phyloP scores from a whole-genome alignment of 2,329 filamentous ascomycete species.

The Volutella citrinella region DNA sequence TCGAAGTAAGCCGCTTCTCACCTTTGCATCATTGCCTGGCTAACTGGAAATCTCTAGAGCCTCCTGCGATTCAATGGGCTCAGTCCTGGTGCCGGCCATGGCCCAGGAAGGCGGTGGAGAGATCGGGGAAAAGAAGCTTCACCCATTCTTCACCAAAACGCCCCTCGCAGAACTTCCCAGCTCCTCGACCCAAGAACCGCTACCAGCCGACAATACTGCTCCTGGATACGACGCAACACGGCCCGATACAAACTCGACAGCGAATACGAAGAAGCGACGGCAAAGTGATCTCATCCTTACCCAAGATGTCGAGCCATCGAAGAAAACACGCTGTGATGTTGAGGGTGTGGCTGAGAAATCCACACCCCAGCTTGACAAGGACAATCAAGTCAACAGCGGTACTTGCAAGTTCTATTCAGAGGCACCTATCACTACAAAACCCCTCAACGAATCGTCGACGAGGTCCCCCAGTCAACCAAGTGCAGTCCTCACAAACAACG shows the following conservation, averaged over 20 bases:
- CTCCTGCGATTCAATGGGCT: constrained; percentile 37
- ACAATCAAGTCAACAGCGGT: background rate
- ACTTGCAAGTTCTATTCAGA: too few relatives aligned
- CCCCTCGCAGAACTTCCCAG: constrained; percentile 10
- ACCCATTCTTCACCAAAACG: constrained; percentile 50
- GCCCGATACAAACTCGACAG: constrained; percentile 22
- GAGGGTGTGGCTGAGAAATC: background rate
- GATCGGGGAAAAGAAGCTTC: constrained; percentile 43
- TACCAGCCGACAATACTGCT: constrained; percentile 2
- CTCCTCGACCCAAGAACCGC: constrained; percentile 4
- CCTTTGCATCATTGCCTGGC: background rate
- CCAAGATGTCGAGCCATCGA: constrained; percentile 20
- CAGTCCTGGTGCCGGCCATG: constrained; percentile 43
- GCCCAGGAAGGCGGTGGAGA: constrained; percentile 36
- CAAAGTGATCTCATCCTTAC: constrained; percentile 33
- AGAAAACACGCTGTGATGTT: constrained; percentile 25
- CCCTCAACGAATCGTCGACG: background rate
- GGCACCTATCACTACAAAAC: background rate
- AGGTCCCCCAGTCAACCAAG: too few relatives aligned
- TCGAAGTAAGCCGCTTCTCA: too few relatives aligned
- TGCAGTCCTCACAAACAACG: too few relatives aligned
- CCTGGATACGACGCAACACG: constrained; percentile 3
- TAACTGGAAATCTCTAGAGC: too few relatives aligned
- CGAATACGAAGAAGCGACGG: constrained; percentile 40
- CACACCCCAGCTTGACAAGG: background rate